Evolutionary conservation across 2,329 filamentous ascomycete species (phyloP).

Genomic region (Rhynchosporium graminicola): DNA sequence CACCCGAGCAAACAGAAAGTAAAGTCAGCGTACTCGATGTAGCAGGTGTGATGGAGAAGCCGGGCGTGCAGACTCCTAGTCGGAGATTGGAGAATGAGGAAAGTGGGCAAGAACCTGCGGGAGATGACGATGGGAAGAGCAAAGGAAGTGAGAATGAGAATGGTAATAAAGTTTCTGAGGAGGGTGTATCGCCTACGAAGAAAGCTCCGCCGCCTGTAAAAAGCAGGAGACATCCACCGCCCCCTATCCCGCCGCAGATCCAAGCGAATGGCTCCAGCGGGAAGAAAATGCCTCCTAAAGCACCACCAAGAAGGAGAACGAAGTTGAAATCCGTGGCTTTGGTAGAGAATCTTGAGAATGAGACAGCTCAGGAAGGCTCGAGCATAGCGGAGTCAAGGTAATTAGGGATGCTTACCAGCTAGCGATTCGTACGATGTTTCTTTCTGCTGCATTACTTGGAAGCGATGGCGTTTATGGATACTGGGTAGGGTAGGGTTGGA

Average conservation of each 20-base stretch:
- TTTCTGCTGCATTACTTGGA: constrained; percentile 7
- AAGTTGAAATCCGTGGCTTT: constrained; percentile 36
- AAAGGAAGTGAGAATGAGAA: constrained; percentile 18
- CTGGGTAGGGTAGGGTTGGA: neutral
- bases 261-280: constrained; percentile 26
- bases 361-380: neutral
- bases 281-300: constrained; percentile 40
- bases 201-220: constrained; percentile 28
- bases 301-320: constrained; percentile 40
- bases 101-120: constrained; percentile 31
- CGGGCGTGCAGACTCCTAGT: constrained; percentile 79
- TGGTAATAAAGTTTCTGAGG: constrained; percentile 2
- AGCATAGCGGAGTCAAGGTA: neutral
- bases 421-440: neutral
- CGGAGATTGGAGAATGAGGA: constrained; percentile 48
- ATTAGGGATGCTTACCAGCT: neutral
- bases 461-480: constrained; percentile 5
- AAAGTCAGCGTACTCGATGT: constrained; percentile 76
- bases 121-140: constrained; percentile 28
- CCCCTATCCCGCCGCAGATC: constrained; percentile 33
- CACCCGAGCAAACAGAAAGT: constrained; percentile 65
- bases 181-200: constrained; percentile 11
- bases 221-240: constrained; percentile 33
- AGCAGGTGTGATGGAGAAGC: constrained; percentile 77
- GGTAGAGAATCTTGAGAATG: constrained; percentile 17